Base-by-base conservation (phyloP, 441 rosid species). In the Gossypium trilobum region DNA sequence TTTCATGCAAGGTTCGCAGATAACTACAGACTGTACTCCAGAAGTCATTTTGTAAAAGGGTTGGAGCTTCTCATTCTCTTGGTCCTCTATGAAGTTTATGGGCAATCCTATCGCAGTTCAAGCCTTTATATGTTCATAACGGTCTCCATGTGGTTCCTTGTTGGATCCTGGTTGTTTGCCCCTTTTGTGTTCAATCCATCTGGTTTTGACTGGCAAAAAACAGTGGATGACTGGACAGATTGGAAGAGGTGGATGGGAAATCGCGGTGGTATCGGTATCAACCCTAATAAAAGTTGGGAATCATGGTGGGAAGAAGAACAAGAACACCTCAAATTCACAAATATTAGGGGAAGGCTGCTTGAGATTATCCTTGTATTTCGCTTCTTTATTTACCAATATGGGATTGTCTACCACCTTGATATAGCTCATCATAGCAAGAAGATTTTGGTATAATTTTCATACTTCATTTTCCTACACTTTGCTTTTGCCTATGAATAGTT, bases 161-260 rank as follows among this genome's bases (percentile, higher is more conserved):
- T 91, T 72, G 92, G 66, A 22, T 95, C 99, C 71, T 95, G 99
- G 99, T 79, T 95, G 83, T 91, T 92, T 77, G 97, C 95, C 17
- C 99, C 99, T 0, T 91, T 90, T 78, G 81, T 91, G 73, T 95
- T 95, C 82, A 95, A 95, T 74, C 97, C 98, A 5, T 92, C 99
- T 54, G 96, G 98, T 10, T 92, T 95, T 74, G 98, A 95, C 76
- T 91, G 99, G 99, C 99, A 95, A 79, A 95, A 91, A 82, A 91
- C 95, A 0, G 92, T 87, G 75, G 99, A 95, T 42, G 99, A 95
- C 77, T 88, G 99, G 99, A 85, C 92, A 33, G 97, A 95, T 76
- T 95, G 99, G 99, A 95, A 91, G 80, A 80, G 97, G 57, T 92
- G 99, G 99, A 89, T 95, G 88, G 91, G 94, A 9, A 89, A 92